A percentile compares a stretch with the other conserved stretches of the same genome.
Conservation (phyloP, 805 yeast species). For the Saccharomyces mikatae region DNA sequence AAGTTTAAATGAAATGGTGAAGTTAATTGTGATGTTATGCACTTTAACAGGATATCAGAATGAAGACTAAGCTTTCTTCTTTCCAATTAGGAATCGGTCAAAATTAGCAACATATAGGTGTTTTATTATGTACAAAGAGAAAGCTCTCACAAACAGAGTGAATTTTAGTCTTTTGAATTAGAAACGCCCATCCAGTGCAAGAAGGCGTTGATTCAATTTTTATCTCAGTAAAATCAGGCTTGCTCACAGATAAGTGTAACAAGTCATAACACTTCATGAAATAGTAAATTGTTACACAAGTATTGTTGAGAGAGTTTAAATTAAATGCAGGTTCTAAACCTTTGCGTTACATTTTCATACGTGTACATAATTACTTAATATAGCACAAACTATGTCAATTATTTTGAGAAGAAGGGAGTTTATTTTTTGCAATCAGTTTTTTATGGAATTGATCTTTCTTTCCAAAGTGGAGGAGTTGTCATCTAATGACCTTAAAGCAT, state of each 20-base stretch:
- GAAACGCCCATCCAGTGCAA: not conserved
- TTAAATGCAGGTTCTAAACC: not conserved
- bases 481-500: slow-evolving; percentile 83
- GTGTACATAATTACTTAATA: not conserved
- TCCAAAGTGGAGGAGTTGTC: slow-evolving; percentile 60
- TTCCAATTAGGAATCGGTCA: not conserved
- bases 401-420: not conserved
- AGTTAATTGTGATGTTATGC: slow-evolving; percentile 45
- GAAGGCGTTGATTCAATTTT: no score
- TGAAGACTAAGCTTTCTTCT: slow-evolving; percentile 9
- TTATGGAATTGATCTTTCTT: slow-evolving; percentile 44
- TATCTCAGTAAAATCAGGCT: no score
- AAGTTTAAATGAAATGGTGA: slow-evolving; percentile 44
- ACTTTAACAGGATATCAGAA: slow-evolving; percentile 41
- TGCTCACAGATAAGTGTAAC: no score
- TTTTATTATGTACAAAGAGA: not conserved
- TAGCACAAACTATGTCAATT: not conserved
- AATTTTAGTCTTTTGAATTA: not conserved
- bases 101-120: not conserved
- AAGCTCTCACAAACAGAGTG: not conserved
- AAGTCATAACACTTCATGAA: not conserved
- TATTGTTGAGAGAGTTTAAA: not conserved
- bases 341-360: not conserved
- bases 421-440: slow-evolving; percentile 7
- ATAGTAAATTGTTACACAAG: not conserved